Percentiles rank a stretch among this genome's conserved stretches.
These are phyloP conservation scores for Lentinus brumalis DNA, from an alignment of 768 basidiomycete genomes.

Conservation along the genomic window DNA sequence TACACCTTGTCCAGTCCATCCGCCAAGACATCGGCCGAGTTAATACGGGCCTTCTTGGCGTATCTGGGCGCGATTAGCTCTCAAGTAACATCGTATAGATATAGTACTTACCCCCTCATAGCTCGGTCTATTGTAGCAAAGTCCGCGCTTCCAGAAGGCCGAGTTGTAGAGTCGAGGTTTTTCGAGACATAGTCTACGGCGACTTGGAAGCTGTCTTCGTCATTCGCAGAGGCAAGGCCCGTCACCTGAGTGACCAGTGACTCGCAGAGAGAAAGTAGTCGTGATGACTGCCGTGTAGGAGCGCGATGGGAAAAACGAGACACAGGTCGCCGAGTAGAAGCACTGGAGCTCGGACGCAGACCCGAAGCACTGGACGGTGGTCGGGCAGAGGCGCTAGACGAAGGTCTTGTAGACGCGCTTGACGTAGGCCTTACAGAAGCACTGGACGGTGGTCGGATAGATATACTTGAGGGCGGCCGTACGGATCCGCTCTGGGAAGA, in stretches of 20 bases:
- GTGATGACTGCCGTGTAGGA: conserved; percentile 50
- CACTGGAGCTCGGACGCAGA: conserved; percentile 44
- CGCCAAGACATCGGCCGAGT: conserved; percentile 61
- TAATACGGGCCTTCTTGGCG: conserved; percentile 65
- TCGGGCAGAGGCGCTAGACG: conserved; percentile 38
- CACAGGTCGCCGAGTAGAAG: conserved; percentile 28
- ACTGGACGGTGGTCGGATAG: conserved; percentile 29
- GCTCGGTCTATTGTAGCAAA: conserved; percentile 56
- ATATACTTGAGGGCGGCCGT: conserved; percentile 9
- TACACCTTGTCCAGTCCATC: conserved; percentile 61
- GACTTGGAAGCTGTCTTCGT: conserved; percentile 47
- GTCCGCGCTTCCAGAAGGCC: conserved; percentile 59
- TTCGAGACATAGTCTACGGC: conserved; percentile 60
- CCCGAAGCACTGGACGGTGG: conserved; percentile 51
- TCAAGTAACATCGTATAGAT: not conserved
- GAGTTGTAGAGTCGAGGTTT: conserved; percentile 57
- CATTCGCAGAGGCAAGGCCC: conserved; percentile 46
- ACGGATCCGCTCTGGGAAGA: conserved; percentile 7
- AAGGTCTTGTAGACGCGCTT: conserved; percentile 45
- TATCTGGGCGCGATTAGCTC: conserved; percentile 17
- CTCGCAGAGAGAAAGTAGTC: conserved; percentile 56
- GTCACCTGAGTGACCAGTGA: conserved; percentile 56
- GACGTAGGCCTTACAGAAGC: conserved; percentile 31
- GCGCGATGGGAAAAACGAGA: conserved; percentile 50
- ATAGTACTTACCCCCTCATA: conserved; percentile 49